Conservation (phyloP, 805 yeast species). For the Candida ortonii region DNA sequence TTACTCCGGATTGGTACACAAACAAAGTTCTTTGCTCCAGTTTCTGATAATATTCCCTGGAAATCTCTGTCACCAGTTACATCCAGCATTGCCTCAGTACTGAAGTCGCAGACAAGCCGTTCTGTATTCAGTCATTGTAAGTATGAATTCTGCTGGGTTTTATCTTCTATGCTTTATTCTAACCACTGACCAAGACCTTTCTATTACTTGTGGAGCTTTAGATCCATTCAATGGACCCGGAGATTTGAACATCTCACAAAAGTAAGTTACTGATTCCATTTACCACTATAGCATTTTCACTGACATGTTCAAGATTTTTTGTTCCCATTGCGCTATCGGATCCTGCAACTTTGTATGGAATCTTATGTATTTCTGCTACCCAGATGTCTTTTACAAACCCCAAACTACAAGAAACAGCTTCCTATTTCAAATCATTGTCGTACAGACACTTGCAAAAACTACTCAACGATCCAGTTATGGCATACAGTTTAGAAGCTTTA, state of each 20-base stretch:
- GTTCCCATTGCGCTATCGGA: slow-evolving; percentile 9
- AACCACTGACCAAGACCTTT: slow-evolving; percentile 2
- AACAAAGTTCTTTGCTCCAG: too few species aligned
- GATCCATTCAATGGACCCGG: slow-evolving; percentile 12
- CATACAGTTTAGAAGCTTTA: slow-evolving; percentile 10
- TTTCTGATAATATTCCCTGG: too few species aligned
- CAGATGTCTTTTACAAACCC: slow-evolving; percentile 10
- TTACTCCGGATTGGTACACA: too few species aligned
- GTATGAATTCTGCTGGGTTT: neutral
- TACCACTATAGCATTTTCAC: neutral
- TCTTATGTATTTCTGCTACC: slow-evolving; percentile 11
- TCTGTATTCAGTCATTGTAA: slow-evolving; percentile 10
- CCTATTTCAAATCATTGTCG: slow-evolving; percentile 7
- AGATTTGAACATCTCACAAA: slow-evolving; percentile 9
- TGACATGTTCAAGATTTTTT: slow-evolving; percentile 8
- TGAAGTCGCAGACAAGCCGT: slow-evolving; percentile 3
- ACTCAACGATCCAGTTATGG: slow-evolving; percentile 6
- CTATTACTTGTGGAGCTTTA: slow-evolving; percentile 10
- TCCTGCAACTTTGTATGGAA: slow-evolving; percentile 12
- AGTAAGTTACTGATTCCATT: slow-evolving; percentile 5
- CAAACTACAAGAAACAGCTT: slow-evolving; percentile 1
- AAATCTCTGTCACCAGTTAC: slow-evolving; percentile 8
- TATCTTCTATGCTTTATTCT: neutral
- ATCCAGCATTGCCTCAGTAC: slow-evolving; percentile 1
- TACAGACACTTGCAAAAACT: slow-evolving; percentile 5